These are phyloP conservation scores for Pseudogymnoascus sp. DNA, from an alignment of 2,329 filamentous ascomycete species.

Conservation along the genomic window DNA sequence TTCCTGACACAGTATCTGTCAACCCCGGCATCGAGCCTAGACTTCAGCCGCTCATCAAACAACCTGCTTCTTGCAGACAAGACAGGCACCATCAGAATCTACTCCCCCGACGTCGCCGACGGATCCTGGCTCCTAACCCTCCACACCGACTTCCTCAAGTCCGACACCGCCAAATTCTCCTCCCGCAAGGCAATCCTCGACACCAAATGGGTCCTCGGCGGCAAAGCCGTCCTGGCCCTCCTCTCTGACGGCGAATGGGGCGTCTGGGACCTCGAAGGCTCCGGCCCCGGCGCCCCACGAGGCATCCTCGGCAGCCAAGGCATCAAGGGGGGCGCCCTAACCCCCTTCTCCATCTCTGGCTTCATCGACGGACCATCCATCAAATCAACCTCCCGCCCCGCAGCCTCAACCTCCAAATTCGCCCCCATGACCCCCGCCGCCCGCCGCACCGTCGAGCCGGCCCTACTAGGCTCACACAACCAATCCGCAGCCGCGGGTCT, in stretches of 20 bases:
- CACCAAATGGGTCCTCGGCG: constrained; percentile 53
- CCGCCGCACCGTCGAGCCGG: constrained; percentile 29
- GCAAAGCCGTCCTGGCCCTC: constrained; percentile 49
- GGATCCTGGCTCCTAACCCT: constrained; percentile 58
- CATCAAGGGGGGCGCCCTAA: constrained; percentile 46
- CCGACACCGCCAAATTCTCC: constrained; percentile 16
- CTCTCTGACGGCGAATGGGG: constrained; percentile 60
- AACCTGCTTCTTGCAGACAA: constrained; percentile 51
- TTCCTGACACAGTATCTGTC: constrained; percentile 55
- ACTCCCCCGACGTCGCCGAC: constrained; percentile 34
- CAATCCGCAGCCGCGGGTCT: constrained; percentile 18
- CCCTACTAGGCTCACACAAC: constrained; percentile 18
- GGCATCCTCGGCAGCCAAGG: constrained; percentile 33
- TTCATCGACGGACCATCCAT: constrained; percentile 49
- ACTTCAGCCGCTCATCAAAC: constrained; percentile 49
- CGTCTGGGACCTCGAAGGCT: constrained; percentile 57
- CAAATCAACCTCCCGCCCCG: constrained; percentile 19
- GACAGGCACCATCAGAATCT: constrained; percentile 50
- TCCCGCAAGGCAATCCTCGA: constrained; percentile 52
- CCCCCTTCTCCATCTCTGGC: constrained; percentile 49
- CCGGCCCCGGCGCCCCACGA: constrained; percentile 41
- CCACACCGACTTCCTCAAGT: constrained; percentile 33
- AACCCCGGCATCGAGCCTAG: constrained; percentile 44
- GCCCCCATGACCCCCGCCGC: constrained; percentile 58
- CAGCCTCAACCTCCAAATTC: constrained; percentile 39